Percentiles rank a stretch among this genome's conserved stretches.
Evolutionary conservation across 768 basidiomycete genomes (phyloP).

Genomic region (Tubosaeta brunneosetosa): DNA sequence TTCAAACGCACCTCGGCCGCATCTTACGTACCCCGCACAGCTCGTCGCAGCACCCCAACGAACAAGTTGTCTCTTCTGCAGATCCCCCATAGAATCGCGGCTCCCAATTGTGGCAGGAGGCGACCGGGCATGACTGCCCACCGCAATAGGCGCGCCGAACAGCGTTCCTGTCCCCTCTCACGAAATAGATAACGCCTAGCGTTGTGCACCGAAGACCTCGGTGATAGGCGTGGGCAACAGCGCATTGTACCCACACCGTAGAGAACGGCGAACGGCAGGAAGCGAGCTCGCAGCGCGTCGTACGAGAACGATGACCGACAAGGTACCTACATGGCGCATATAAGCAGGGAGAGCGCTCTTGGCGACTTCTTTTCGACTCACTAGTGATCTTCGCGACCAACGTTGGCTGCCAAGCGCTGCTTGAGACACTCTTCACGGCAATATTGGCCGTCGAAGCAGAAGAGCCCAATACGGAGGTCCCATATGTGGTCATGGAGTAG

Average conservation of each 20-base stretch:
- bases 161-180: background rate
- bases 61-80: background rate
- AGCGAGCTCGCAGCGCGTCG: background rate
- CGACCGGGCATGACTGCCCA: background rate
- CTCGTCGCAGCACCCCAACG: background rate
- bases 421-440: background rate
- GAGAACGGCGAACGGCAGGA: background rate
- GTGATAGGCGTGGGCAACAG: conserved; percentile 2
- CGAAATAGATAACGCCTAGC: background rate
- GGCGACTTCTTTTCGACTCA: background rate
- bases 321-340: background rate
- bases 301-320: background rate
- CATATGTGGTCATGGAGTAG: background rate
- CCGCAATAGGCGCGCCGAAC: background rate
- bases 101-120: background rate
- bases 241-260: conserved; percentile 1
- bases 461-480: background rate
- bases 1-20: background rate
- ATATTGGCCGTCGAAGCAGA: background rate
- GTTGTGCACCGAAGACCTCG: conserved; percentile 3
- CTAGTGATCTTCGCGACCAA: background rate
- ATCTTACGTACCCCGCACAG: background rate
- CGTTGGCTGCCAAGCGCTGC: conserved; percentile 1
- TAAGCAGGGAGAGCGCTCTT: background rate
- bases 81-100: background rate